These are phyloP conservation scores for Hanseniaspora mollemarum DNA, from an alignment of 805 yeast species.

Conservation along the genomic window DNA sequence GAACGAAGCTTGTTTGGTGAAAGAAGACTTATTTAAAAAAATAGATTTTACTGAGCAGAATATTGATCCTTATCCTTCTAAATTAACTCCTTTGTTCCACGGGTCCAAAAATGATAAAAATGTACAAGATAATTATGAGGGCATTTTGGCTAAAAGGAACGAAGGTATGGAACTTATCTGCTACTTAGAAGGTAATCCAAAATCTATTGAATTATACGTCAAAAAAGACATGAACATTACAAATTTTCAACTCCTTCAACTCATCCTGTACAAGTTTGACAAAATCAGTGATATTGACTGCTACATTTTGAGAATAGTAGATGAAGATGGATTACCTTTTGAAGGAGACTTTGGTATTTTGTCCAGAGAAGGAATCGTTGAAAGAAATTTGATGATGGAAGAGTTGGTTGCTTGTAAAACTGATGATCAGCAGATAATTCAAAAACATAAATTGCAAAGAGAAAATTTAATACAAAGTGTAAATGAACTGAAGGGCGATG, in stretches of 20 bases:
- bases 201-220: not conserved
- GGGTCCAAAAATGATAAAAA: not conserved
- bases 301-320: slow-evolving; percentile 55
- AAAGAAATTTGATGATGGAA: slow-evolving; percentile 56
- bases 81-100: not conserved
- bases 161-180: slow-evolving; percentile 3
- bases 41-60: not conserved
- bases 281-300: slow-evolving; percentile 14
- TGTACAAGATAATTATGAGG: not conserved
- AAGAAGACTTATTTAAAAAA: slow-evolving; percentile 24
- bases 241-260: not conserved
- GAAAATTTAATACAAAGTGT: slow-evolving; percentile 37
- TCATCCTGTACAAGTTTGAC: not conserved
- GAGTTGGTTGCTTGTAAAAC: slow-evolving; percentile 70
- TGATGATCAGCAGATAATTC: slow-evolving; percentile 34
- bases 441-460: slow-evolving; percentile 40
- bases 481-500: slow-evolving; percentile 13
- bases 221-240: not conserved
- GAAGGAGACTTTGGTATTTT: slow-evolving; percentile 84
- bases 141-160: not conserved
- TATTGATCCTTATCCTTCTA: too few relatives aligned
- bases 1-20: slow-evolving; percentile 20
- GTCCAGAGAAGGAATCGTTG: slow-evolving; percentile 52
- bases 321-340: slow-evolving; percentile 86
- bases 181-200: slow-evolving; percentile 2